Base-by-base conservation (phyloP, 1,284 basidiomycete genomes). In the Cutaneotrichosporon cyanovorans region DNA sequence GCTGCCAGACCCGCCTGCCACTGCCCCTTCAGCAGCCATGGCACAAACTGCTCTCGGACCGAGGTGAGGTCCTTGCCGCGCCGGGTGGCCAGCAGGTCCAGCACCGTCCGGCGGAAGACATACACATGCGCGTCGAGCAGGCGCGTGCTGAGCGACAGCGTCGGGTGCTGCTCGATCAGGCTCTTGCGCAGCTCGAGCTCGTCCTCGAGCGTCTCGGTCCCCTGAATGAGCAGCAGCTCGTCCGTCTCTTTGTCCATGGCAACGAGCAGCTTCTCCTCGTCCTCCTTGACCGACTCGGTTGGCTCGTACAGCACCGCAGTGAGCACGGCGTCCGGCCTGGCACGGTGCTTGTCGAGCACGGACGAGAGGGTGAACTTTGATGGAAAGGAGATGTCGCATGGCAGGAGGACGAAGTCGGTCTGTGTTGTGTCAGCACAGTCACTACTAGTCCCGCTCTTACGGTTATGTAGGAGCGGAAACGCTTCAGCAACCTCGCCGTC, bases 71-170 rank as follows among this genome's bases (percentile, higher is more conserved):
- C 77, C 9, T 72, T 63, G 11, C 65, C 71, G 58, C 85, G 85
- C 55, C 80, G 75, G 4, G 66, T 61, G 11, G 80, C 76, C 25
- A 93, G 71, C 14, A 80, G 74, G 51, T 87, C 83, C n/a, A 92
- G 73, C 4, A 92, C 75, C 11, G 80, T 76, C 50, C 80, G 78
- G 56, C 80, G 79, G 71, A 87, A 89, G 33, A 93, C 80, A 63
- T 93, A 95, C 37, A 93, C 83, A 65, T 95, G 90, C 1, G 88
- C 85, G 59, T 95, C 89, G 57, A 84, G 80, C 36, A 87, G 77
- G 23, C 73, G 76, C 3, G 81, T 80, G 1, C 86, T 83, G 22
- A 95, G 73, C 34, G 77, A 80, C 16, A 80, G 76, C 14, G 80
- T 78, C 11, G 89, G 86, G 65, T 85, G 85, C 79, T 77, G 40